Evolutionary conservation across 495 filamentous ascomycete genomes (phyloP).

Genomic region (Penicillium tannophilum): DNA sequence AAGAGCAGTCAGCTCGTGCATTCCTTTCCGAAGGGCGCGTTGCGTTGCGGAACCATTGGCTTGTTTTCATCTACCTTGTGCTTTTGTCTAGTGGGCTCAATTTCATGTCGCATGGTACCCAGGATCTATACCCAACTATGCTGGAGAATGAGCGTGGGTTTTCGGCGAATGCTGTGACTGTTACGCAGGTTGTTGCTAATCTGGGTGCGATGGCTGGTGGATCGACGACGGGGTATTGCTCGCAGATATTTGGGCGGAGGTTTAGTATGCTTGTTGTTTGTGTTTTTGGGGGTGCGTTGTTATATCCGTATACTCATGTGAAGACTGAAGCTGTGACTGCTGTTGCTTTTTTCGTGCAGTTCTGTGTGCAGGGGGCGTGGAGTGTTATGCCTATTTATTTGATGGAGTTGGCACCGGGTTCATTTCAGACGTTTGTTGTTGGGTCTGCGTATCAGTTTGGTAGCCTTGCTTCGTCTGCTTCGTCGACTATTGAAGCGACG

Average conservation of each 20-base stretch:
- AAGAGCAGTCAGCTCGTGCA: conserved; percentile 48
- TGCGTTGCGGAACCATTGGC: conserved; percentile 71
- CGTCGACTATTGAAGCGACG: conserved; percentile 75
- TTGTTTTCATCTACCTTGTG: conserved; percentile 73
- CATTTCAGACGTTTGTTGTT: conserved; percentile 79
- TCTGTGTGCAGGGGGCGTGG: conserved; percentile 83
- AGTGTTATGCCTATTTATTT: conserved; percentile 78
- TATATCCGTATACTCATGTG: conserved; percentile 76
- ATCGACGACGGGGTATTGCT: conserved; percentile 67
- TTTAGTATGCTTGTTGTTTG: conserved; percentile 74
- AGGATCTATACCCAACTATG: conserved; percentile 86
- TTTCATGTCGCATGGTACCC: conserved; percentile 83
- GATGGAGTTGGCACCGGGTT: conserved; percentile 79
- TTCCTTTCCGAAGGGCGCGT: conserved; percentile 73
- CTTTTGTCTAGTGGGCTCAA: conserved; percentile 84
- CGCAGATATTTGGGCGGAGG: conserved; percentile 77
- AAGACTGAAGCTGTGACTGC: conserved; percentile 61
- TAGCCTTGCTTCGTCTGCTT: conserved; percentile 77
- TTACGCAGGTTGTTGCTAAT: conserved; percentile 83
- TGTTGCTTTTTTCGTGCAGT: conserved; percentile 82
- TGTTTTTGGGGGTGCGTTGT: conserved; percentile 69
- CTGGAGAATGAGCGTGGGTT: conserved; percentile 73
- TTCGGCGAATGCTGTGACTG: conserved; percentile 65
- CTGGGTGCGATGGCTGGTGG: conserved; percentile 77
- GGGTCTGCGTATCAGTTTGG: conserved; percentile 81